phyloP scores from a whole-genome alignment of 768 basidiomycete species.

The Macrolepiota albuminosa region DNA sequence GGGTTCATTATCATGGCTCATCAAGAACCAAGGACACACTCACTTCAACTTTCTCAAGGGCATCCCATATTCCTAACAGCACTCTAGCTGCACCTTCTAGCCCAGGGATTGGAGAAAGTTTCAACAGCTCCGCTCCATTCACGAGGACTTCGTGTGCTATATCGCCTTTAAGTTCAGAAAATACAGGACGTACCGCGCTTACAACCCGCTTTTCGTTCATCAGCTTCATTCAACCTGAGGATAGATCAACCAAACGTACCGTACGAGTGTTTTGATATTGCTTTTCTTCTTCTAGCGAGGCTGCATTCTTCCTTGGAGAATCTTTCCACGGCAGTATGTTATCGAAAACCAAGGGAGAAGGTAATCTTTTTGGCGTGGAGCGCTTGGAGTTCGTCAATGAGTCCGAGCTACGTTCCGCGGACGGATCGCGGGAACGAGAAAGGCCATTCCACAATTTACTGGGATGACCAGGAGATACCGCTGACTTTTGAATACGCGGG shows the following conservation, averaged over 20 bases:
- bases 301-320: background rate
- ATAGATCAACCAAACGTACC: background rate
- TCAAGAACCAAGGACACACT: slow-evolving; percentile 14
- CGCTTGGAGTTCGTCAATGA: background rate
- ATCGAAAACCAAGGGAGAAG: background rate
- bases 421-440: background rate
- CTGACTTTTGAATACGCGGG: background rate
- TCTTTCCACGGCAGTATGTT: background rate
- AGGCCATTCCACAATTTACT: background rate
- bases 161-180: slow-evolving; percentile 28
- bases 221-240: background rate
- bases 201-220: slow-evolving; percentile 23
- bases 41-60: slow-evolving; percentile 56
- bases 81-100: slow-evolving; percentile 45
- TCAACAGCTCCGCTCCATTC: slow-evolving; percentile 30
- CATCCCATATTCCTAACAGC: slow-evolving; percentile 60
- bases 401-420: slow-evolving; percentile 1
- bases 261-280: background rate
- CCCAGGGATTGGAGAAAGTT: slow-evolving; percentile 47
- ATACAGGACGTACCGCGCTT: slow-evolving; percentile 25
- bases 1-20: background rate
- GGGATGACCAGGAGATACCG: slow-evolving; percentile 1
- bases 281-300: slow-evolving; percentile 1
- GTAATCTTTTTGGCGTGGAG: background rate
- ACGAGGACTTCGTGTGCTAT: slow-evolving; percentile 32